Conservation (phyloP, 257 asterid genomes). For the Plantago ovata region DNA sequence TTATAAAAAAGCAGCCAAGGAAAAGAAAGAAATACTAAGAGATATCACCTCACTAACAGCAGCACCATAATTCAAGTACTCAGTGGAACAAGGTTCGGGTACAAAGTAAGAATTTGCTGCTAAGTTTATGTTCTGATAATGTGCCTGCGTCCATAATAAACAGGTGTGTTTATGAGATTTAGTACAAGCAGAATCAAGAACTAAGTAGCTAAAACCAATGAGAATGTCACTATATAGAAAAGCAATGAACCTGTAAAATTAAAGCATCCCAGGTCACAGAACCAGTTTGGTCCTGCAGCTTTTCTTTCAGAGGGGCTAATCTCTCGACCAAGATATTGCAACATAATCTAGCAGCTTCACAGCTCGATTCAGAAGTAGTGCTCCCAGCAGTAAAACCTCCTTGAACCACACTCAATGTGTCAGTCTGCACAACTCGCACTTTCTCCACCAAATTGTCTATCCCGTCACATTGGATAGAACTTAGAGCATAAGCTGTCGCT, state of each 20-base stretch:
- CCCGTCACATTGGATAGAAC: constrained; percentile 50
- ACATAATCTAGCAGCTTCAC: constrained; percentile 61
- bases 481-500: constrained; percentile 48
- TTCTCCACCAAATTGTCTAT: constrained; percentile 43
- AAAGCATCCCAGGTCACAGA: constrained; percentile 48
- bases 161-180: not conserved
- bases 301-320: constrained; percentile 35
- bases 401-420: constrained; percentile 62
- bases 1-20: too few species aligned
- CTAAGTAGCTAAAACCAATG: not conserved
- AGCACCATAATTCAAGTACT: constrained; percentile 59
- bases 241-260: constrained; percentile 45
- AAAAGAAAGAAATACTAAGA: not conserved
- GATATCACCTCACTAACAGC: constrained; percentile 63
- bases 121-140: constrained; percentile 34
- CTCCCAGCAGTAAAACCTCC: constrained; percentile 65
- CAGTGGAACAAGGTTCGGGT: constrained; percentile 34
- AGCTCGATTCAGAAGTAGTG: constrained; percentile 67
- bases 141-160: constrained; percentile 37
- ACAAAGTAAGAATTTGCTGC: constrained; percentile 50
- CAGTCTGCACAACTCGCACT: constrained; percentile 59
- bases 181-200: not conserved
- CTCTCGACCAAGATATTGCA: constrained; percentile 59
- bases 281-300: constrained; percentile 42
- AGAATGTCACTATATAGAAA: not conserved